A percentile compares a stretch with the other conserved stretches of the same genome.
phyloP scores from a whole-genome alignment of 2,329 filamentous ascomycete genomes.

The Cladosporium colombiae region DNA sequence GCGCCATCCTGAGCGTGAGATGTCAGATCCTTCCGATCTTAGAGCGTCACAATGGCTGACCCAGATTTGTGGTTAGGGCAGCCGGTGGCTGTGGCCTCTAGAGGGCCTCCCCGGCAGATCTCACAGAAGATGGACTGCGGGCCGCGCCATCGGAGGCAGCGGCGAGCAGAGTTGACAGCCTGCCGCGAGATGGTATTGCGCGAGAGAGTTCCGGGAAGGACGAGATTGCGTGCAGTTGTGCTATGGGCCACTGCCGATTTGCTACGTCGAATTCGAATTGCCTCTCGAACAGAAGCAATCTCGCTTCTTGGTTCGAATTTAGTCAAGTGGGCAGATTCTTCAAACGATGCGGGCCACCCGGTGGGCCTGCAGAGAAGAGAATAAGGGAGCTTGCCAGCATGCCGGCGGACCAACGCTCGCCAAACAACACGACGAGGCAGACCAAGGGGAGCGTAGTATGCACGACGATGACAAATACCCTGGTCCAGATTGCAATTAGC shows the following conservation, averaged over 20 bases:
- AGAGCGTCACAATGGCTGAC: slow-evolving; percentile 15
- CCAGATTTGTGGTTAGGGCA: slow-evolving; percentile 19
- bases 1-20: not conserved
- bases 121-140: slow-evolving; percentile 9
- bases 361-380: slow-evolving; percentile 12
- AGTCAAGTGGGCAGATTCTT: slow-evolving; percentile 6
- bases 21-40: slow-evolving; percentile 18
- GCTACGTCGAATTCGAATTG: not conserved
- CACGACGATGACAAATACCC: slow-evolving; percentile 6
- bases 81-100: slow-evolving; percentile 10
- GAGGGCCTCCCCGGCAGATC: slow-evolving; percentile 7
- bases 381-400: not conserved
- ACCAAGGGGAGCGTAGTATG: slow-evolving; percentile 6
- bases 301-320: not conserved
- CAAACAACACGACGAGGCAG: not conserved
- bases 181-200: not conserved
- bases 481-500: slow-evolving; percentile 9
- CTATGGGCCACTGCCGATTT: not conserved
- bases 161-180: not conserved
- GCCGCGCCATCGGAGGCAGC: slow-evolving; percentile 15
- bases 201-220: slow-evolving; percentile 5
- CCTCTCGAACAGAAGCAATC: not conserved
- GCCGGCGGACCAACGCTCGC: not conserved
- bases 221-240: not conserved
- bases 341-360: slow-evolving; percentile 7